Base-by-base conservation (phyloP, 2,329 filamentous ascomycete genomes). In the Paradendryphiella salina region DNA sequence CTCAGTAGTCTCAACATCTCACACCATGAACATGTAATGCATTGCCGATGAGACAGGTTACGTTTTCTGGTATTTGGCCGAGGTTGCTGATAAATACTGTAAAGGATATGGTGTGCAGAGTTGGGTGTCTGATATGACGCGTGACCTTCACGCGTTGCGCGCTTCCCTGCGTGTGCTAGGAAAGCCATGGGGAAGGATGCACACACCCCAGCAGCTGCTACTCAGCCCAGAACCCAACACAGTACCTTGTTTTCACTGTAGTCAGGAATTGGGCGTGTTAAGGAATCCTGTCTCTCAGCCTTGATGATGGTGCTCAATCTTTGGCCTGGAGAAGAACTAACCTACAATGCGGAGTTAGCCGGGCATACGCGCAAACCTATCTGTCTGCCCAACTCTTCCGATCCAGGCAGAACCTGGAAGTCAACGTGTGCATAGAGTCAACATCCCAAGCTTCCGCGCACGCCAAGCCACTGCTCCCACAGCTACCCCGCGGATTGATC, bases 401-500 rank as follows among this genome's bases (percentile, higher is more conserved):
- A 3, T 9, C 13, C 13, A 37, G 34, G 17, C 15, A 28, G 26
- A 14, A 33, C n/a, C 7, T 6, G 13, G 9, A 20, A 23, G n/a
- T 13, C 20, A 20, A 15, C 7, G 5, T 18, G 13, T 47, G 14
- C 10, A 8, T 28, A 7, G 8, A 13, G 13, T n/a, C 14, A 8
- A 8, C 13, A 3, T 14, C 2, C 2, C 20, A 28, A 28, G 9
- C 9, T 13, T 9, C 11, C 26, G 3, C 13, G 2, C 17, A 13
- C 43, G 29, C 28, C 20, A 38, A 38, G 34, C 5, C 26, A 14
- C 33, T 3, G 8, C 14, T n/a, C 10, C 11, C 44, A 7, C 6
- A 13, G 1, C 36, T 57, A 8, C 52, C 52, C 21, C 52, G 41
- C 8, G 41, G 50, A 37, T 34, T 48, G 2, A 47, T 44, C 11